Conservation (phyloP, 164 flowering plant genomes). For the Annona cherimola region DNA sequence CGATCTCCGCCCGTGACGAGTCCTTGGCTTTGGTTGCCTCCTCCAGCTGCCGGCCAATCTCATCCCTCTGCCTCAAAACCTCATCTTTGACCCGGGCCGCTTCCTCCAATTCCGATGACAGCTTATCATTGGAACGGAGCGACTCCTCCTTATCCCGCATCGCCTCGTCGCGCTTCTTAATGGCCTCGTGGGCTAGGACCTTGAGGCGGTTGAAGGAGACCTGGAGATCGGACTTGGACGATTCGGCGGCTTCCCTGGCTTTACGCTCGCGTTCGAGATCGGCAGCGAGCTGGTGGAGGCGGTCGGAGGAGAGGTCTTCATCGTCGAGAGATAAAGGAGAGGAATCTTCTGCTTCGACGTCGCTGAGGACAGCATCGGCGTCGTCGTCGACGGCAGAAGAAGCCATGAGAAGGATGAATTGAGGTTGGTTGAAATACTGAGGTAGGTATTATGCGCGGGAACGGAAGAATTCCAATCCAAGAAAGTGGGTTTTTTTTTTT, state of each 20-base stretch:
- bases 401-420: conserved; percentile 4
- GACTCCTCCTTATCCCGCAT: conserved; percentile 56
- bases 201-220: conserved; percentile 38
- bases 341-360: conserved; percentile 70
- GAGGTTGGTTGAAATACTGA: too few species aligned
- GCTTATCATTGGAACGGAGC: conserved; percentile 56
- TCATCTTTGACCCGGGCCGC: conserved; percentile 47
- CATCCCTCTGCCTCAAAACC: conserved; percentile 43
- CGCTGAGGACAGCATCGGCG: conserved; percentile 70
- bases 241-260: conserved; percentile 64
- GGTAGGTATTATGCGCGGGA: too few species aligned
- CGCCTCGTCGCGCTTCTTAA: conserved; percentile 81
- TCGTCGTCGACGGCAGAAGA: conserved; percentile 30
- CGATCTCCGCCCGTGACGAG: conserved; percentile 52
- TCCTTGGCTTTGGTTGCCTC: conserved; percentile 50
- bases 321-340: conserved; percentile 28
- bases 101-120: conserved; percentile 40
- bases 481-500: too few species aligned
- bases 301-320: conserved; percentile 49
- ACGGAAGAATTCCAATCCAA: too few species aligned
- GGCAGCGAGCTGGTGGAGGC: conserved; percentile 39
- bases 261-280: conserved; percentile 78
- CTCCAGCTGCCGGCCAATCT: conserved; percentile 30
- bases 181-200: conserved; percentile 34
- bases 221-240: conserved; percentile 59